Evolutionary conservation across 768 basidiomycete genomes (phyloP), one percentile per base, ranked within the genome.

Genomic region (Ramaria rubella): DNA sequence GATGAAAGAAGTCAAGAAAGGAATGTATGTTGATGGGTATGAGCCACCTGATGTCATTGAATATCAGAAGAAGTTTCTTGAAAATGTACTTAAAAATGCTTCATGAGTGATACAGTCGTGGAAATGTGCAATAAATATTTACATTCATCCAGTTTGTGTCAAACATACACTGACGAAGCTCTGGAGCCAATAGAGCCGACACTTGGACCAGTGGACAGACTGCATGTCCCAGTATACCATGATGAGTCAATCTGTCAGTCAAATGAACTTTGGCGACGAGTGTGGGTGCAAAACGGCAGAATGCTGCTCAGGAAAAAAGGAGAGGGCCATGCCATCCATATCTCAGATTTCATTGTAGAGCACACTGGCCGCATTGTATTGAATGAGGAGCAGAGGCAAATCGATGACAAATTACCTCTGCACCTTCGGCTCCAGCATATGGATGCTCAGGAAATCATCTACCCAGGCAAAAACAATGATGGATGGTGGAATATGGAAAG

Each of bases 251-350:
- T 45, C 19, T n/a, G 17, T 9, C 43, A 24, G 7, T 8, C 43
- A 45, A 45, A 45, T 45, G 43, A 45, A 7, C 43, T 45, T 21
- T 45, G 43, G 9, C 43, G 19, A 7, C 19, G 24, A 9, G 24
- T 45, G 9, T 45, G 43, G 43, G 19, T 45, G 9, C 17, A 45
- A 19, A n/a, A n/a, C 19, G 43, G 43, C 7, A 21, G 19, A 19
- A 45, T 45, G 43, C 43, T 19, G n/a, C 52, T 72, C 19, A 64
- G 56, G 14, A 69, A 69, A 49, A 74, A 66, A 51, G 58, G 62
- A n/a, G 33, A 57, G 7, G 65, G 64, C 14, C 53, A 61, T 5
- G 31, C 53, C 14, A 40, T 65, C 12, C 62, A 64, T 57, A 50
- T 64, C 23, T 66, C 62, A 2, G 63, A 58, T 45, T 66, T 63